A percentile compares a stretch with the other conserved stretches of the same genome.
Evolutionary conservation across 2,329 filamentous ascomycete species (phyloP).

Genomic region (Madurella mycetomatis): DNA sequence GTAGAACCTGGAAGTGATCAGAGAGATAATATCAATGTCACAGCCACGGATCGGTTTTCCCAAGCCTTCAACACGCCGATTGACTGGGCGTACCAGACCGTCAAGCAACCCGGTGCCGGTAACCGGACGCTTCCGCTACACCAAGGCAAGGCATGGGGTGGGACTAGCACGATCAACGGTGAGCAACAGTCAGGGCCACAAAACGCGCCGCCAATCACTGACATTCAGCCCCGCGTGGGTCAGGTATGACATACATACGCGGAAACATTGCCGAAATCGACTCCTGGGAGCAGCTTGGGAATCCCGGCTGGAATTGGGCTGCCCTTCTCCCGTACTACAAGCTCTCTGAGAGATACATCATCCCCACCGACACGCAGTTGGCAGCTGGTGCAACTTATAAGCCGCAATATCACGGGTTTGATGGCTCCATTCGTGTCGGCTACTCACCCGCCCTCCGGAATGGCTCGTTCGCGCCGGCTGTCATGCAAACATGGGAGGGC

Average conservation of each 20-base stretch:
- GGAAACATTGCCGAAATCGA: constrained; percentile 4
- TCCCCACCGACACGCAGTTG: neutral
- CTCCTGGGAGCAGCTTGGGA: constrained; percentile 2
- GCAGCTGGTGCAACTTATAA: neutral
- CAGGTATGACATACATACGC: constrained; percentile 21
- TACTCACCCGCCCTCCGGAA: constrained; percentile 4
- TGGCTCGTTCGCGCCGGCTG: constrained; percentile 2
- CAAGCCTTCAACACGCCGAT: constrained; percentile 10
- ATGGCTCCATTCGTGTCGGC: constrained; percentile 3
- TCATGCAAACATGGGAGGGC: constrained; percentile 11
- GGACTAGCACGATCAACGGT: constrained; percentile 33
- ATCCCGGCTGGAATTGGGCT: neutral
- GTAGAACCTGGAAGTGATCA: constrained; percentile 2
- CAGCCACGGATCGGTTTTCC: constrained; percentile 4
- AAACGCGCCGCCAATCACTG: too few relatives aligned
- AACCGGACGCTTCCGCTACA: constrained; percentile 6
- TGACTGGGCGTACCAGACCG: constrained; percentile 18
- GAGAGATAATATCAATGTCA: constrained; percentile 20
- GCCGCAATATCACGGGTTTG: neutral
- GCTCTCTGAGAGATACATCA: neutral
- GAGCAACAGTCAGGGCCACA: neutral
- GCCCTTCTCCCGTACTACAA: constrained; percentile 2
- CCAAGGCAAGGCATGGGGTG: constrained; percentile 28
- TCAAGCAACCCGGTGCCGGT: constrained; percentile 2
- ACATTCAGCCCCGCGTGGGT: too few relatives aligned